Evolutionary conservation across 2,329 filamentous ascomycete genomes (phyloP).

Genomic region (Cladosporium sp.): DNA sequence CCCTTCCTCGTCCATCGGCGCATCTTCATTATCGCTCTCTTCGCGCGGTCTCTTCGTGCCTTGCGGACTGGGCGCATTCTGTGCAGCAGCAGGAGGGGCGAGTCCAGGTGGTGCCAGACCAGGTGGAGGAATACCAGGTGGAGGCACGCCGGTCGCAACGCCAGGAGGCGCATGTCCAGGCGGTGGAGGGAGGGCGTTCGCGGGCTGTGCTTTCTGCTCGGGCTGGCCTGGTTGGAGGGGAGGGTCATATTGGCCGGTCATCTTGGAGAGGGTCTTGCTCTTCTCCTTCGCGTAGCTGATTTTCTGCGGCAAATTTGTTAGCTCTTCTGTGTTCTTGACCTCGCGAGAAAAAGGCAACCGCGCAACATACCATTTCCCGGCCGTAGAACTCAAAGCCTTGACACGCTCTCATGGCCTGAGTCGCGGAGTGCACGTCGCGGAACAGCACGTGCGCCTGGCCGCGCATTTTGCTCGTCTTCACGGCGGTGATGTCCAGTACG

Average conservation of each 20-base stretch:
- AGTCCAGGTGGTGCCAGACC: conserved; percentile 20
- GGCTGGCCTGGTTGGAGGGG: conserved; percentile 18
- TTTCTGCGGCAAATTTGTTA: conserved; percentile 53
- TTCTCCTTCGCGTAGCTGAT: conserved; percentile 88
- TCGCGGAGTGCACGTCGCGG: conserved; percentile 83
- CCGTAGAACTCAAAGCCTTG: conserved; percentile 86
- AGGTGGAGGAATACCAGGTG: conserved; percentile 5
- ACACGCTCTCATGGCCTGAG: conserved; percentile 85
- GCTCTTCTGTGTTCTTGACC: conserved; percentile 1
- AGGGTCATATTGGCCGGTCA: conserved; percentile 80
- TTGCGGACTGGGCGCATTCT: conserved; percentile 51
- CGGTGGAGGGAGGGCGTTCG: conserved; percentile 8
- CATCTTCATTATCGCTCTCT: conserved; percentile 38
- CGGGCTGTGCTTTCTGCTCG: conserved; percentile 23
- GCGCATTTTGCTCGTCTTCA: conserved; percentile 89
- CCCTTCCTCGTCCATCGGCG: conserved; percentile 37
- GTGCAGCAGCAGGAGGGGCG: conserved; percentile 52
- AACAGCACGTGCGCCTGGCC: conserved; percentile 94
- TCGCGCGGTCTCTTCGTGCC: conserved; percentile 51
- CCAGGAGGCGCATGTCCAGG: conserved; percentile 9
- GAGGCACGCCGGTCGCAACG: not conserved
- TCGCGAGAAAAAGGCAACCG: not conserved
- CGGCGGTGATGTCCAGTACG: conserved; percentile 83
- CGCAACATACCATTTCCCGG: conserved; percentile 67
- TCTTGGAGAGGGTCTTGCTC: conserved; percentile 81